Percentiles rank a stretch among this genome's conserved stretches.
phyloP scores from a whole-genome alignment of 495 filamentous ascomycete species.

The Extremus antarcticus region DNA sequence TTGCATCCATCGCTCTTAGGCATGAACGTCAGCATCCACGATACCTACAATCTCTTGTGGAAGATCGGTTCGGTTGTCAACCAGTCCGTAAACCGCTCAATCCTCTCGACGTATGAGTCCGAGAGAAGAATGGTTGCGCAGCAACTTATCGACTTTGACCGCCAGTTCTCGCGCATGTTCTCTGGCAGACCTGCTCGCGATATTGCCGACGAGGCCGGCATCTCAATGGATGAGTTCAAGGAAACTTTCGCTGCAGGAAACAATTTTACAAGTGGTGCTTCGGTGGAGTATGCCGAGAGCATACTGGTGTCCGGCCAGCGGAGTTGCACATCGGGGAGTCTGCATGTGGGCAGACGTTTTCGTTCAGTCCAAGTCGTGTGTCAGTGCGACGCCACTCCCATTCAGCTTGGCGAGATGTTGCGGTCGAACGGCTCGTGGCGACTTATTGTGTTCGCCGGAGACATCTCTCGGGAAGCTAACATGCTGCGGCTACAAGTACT shows the following conservation, averaged over 20 bases:
- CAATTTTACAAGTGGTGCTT: neutral
- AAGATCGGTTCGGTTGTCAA: conserved; percentile 16
- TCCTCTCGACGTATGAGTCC: conserved; percentile 54
- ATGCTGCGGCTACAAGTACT: neutral
- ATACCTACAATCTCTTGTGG: conserved; percentile 6
- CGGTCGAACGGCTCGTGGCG: neutral
- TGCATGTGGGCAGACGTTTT: neutral
- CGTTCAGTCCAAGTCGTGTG: neutral
- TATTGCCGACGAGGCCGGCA: neutral
- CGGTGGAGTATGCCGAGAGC: neutral
- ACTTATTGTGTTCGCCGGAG: neutral
- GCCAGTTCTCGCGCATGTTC: neutral
- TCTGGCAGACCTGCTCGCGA: neutral
- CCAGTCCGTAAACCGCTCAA: conserved; percentile 38
- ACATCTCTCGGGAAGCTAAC: neutral
- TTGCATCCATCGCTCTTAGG: no score
- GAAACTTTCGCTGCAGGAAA: neutral
- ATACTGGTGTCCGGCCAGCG: neutral
- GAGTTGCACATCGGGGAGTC: neutral
- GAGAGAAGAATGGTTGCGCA: conserved; percentile 61
- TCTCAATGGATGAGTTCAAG: neutral
- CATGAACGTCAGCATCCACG: conserved; percentile 8
- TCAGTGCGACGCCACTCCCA: neutral
- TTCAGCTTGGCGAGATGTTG: neutral
- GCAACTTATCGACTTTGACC: conserved; percentile 50